Evolutionary conservation across 73 alveolate species (phyloP), one percentile per base, ranked within the genome.

Genomic region (Blepharisma stoltei): DNA sequence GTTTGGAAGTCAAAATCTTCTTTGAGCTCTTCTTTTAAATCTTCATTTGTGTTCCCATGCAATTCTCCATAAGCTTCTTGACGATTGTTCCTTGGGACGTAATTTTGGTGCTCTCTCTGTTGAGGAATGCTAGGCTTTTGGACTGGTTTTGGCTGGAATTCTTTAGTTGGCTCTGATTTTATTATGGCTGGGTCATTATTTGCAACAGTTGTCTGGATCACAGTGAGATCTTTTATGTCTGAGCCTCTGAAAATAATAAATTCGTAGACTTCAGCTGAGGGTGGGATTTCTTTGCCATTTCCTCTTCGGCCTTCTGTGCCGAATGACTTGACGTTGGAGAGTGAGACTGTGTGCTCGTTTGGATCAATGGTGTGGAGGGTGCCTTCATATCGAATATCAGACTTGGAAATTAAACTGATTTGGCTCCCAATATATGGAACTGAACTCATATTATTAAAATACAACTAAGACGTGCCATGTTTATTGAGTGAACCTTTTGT

Each of bases 221-320:
- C 76, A 2, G 76, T 60, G 18, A 60, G 48, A 23, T 60, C 76
- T 60, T 27, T 60, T 8, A 60, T 60, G 48, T 60, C 76, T 23
- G 76, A n/a, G n/a, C 76, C 76, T 60, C 76, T n/a, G 48, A 60
- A 60, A 4, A 60, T 60, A 11, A 60, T 60, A 23, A 23, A 18
- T 27, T 60, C 76, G 76, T 60, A 60, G 76, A 60, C 49, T 8
- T 60, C 76, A 14, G 11, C 20, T 23, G 54, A 23, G 11, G 76
- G 38, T 1, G 76, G 76, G n/a, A 60, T 60, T 60, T 60, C 76
- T 60, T 23, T 8, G n/a, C 76, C 76, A 21, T 60, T 21, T 60
- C 48, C 48, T 60, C 76, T n/a, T n/a, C 76, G 41, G n/a, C 76
- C 76, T 60, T 60, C 76, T 23, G 76, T 60, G 14, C 76, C 76